phyloP scores from a whole-genome alignment of 495 filamentous ascomycete species.

The Cercophora newfieldiana region DNA sequence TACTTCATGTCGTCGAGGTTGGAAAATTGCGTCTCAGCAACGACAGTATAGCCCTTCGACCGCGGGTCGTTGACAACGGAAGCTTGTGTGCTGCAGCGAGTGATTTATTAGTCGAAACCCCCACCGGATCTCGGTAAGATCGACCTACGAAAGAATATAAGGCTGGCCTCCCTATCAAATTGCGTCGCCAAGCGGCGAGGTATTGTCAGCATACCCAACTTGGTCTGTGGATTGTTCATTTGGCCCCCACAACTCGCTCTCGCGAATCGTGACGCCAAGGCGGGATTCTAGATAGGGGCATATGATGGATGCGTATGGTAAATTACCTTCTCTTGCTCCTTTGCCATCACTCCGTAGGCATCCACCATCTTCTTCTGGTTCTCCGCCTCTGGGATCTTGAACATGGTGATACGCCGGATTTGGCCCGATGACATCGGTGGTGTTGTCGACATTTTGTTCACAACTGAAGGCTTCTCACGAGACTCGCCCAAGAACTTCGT shows the following conservation, averaged over 20 bases:
- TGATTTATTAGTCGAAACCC: background rate
- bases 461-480: background rate
- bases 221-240: background rate
- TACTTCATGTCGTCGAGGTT: slow-evolving; percentile 68
- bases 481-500: background rate
- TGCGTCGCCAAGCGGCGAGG: background rate
- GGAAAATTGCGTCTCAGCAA: slow-evolving; percentile 59
- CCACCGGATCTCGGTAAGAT: background rate
- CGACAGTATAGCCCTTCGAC: slow-evolving; percentile 63
- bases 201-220: background rate
- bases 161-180: slow-evolving; percentile 60
- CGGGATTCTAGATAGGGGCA: too few species aligned
- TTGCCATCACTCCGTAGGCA: slow-evolving; percentile 29
- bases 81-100: slow-evolving; percentile 35
- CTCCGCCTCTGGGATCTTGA: slow-evolving; percentile 37
- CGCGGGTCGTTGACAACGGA: slow-evolving; percentile 54
- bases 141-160: slow-evolving; percentile 54
- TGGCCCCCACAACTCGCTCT: too few species aligned
- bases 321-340: slow-evolving; percentile 32
- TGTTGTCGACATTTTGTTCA: background rate
- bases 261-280: background rate
- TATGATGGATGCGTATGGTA: background rate
- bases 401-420: slow-evolving; percentile 35
- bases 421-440: background rate
- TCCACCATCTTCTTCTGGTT: slow-evolving; percentile 36